Conservation (phyloP, 2,329 filamentous ascomycete genomes). For the Davidsoniella neocaledoniae region DNA sequence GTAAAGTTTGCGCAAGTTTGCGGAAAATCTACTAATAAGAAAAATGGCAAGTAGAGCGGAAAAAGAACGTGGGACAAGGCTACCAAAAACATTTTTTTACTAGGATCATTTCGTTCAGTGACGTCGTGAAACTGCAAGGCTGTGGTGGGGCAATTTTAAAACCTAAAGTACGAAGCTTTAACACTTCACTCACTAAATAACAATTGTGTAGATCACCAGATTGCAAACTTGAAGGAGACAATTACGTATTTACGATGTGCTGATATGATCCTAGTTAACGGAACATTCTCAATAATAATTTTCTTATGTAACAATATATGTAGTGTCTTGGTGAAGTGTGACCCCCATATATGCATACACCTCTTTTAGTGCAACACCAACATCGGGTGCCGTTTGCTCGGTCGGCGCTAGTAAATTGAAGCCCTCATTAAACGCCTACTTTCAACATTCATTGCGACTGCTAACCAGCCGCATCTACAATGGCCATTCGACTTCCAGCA, state of each 20-base stretch:
- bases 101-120: not conserved
- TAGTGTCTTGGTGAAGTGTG: not conserved
- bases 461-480: not conserved
- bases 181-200: too few relatives aligned
- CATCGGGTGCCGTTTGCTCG: not conserved
- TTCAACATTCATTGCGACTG: too few relatives aligned
- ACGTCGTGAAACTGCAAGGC: slow-evolving; percentile 12
- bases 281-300: too few relatives aligned
- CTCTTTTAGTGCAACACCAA: not conserved
- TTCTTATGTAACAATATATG: too few relatives aligned
- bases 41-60: not conserved
- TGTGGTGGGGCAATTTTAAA: slow-evolving; percentile 8
- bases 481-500: slow-evolving; percentile 3
- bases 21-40: not conserved
- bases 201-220: too few relatives aligned
- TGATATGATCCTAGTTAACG: too few relatives aligned
- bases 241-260: too few relatives aligned
- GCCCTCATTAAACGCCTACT: too few relatives aligned
- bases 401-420: not conserved
- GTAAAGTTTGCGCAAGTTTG: not conserved
- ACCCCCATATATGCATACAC: not conserved
- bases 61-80: slow-evolving; percentile 10
- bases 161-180: not conserved
- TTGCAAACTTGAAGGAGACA: too few relatives aligned
- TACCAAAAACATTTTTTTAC: slow-evolving; percentile 6